Percentiles rank a stretch among this genome's conserved stretches.
Evolutionary conservation across 23 red algal genomes (phyloP).

Genomic region (Chondrus crispus): DNA sequence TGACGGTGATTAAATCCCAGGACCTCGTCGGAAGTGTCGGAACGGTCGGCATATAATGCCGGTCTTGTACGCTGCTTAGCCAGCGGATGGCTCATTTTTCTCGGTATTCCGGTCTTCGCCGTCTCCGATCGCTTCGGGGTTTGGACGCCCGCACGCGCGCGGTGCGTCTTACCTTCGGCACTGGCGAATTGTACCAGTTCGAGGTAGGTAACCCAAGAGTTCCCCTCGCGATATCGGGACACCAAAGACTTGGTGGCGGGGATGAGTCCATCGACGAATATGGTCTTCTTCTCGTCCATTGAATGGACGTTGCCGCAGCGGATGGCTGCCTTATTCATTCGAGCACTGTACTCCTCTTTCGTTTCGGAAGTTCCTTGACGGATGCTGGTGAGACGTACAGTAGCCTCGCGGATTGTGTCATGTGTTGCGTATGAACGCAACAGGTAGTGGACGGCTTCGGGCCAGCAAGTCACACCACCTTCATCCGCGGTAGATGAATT

Average conservation of each 20-base stretch:
- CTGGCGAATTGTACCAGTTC: background rate
- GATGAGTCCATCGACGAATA: background rate
- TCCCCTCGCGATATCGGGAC: background rate
- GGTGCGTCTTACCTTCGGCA: background rate
- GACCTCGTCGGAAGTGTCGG: too few species aligned
- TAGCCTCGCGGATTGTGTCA: background rate
- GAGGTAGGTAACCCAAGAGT: background rate
- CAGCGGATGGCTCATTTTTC: too few species aligned
- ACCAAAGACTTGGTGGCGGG: background rate
- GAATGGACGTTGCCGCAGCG: background rate
- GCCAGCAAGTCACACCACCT: background rate
- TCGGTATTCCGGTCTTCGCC: too few species aligned
- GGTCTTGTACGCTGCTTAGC: too few species aligned
- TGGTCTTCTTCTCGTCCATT: background rate
- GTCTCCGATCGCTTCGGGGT: too few species aligned
- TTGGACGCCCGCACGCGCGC: background rate
- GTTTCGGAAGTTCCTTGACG: background rate
- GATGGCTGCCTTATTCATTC: background rate
- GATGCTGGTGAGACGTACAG: background rate
- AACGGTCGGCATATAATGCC: too few species aligned
- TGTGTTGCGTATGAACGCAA: background rate
- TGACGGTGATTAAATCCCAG: too few species aligned
- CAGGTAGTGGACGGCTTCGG: background rate
- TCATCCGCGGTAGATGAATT: background rate
- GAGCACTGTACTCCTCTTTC: background rate